Evolutionary conservation across 1,139 yeast species (phyloP).

Genomic region (Candida sanyaensis): DNA sequence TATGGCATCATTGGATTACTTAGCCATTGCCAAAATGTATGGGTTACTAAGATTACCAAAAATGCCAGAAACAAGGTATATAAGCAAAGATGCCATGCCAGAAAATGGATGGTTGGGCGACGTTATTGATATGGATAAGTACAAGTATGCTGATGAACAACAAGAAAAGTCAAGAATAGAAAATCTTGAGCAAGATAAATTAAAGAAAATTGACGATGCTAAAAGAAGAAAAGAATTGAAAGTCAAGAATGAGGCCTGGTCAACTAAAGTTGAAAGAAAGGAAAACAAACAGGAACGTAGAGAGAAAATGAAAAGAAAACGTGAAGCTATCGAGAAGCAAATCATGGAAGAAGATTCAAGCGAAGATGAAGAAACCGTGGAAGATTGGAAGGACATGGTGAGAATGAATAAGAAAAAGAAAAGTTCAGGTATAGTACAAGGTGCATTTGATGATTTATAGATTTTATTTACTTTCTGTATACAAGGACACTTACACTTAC

Average conservation of each 20-base stretch:
- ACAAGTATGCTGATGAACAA: conserved; percentile 60
- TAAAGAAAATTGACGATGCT: conserved; percentile 46
- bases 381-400: conserved; percentile 89
- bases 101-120: conserved; percentile 74
- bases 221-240: conserved; percentile 50
- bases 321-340: conserved; percentile 64
- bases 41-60: conserved; percentile 84
- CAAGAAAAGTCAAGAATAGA: conserved; percentile 66
- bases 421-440: conserved; percentile 40
- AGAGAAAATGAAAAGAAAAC: conserved; percentile 60
- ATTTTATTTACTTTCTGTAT: not conserved
- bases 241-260: conserved; percentile 77
- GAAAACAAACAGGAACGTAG: conserved; percentile 65
- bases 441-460: conserved; percentile 73
- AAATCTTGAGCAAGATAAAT: conserved; percentile 52
- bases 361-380: conserved; percentile 56
- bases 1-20: conserved; percentile 65
- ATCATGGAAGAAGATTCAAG: conserved; percentile 46
- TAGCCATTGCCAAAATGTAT: conserved; percentile 72
- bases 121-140: conserved; percentile 64
- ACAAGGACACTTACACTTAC: too few relatives aligned
- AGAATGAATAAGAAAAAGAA: conserved; percentile 55
- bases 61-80: conserved; percentile 83
- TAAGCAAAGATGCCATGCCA: conserved; percentile 50
- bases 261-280: conserved; percentile 63